Evolutionary conservation across 2,329 filamentous ascomycete species (phyloP).

Genomic region (Myotisia sp.): DNA sequence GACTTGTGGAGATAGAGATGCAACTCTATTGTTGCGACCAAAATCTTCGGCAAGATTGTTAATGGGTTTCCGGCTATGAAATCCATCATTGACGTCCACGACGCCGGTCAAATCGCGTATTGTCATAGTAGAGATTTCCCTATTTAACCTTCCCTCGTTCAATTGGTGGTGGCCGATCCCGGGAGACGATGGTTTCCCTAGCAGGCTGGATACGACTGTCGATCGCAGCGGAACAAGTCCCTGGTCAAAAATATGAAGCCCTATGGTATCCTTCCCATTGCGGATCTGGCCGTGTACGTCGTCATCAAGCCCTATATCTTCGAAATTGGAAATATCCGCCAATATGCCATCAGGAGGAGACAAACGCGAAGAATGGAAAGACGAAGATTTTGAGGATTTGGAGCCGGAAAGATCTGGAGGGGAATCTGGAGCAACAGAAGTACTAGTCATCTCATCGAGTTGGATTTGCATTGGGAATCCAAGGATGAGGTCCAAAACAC

Average conservation of each 20-base stretch:
- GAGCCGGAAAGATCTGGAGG: conserved; percentile 68
- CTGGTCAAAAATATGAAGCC: conserved; percentile 18
- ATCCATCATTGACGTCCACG: too few species aligned
- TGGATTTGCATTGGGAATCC: too few species aligned
- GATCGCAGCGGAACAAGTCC: conserved; percentile 8
- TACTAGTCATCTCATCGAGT: conserved; percentile 32
- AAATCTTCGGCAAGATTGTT: background rate
- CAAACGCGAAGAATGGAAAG: conserved; percentile 61
- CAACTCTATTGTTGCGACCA: conserved; percentile 5
- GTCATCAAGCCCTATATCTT: conserved; percentile 79
- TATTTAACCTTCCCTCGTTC: background rate
- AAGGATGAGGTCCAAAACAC: too few species aligned
- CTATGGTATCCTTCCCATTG: conserved; percentile 13
- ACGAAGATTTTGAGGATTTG: conserved; percentile 83
- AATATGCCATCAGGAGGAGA: conserved; percentile 54
- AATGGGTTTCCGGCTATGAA: too few species aligned
- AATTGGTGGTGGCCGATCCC: background rate
- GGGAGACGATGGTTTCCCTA: background rate
- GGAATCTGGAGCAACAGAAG: conserved; percentile 45
- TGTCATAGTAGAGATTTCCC: conserved; percentile 3
- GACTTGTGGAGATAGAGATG: conserved; percentile 7
- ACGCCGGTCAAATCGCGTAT: conserved; percentile 2
- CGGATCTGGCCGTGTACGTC: conserved; percentile 32
- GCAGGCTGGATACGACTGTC: background rate
- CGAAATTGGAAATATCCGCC: conserved; percentile 68